phyloP scores from a whole-genome alignment of 192 early-diverging fungal genomes.

The Coemansia sp. region DNA sequence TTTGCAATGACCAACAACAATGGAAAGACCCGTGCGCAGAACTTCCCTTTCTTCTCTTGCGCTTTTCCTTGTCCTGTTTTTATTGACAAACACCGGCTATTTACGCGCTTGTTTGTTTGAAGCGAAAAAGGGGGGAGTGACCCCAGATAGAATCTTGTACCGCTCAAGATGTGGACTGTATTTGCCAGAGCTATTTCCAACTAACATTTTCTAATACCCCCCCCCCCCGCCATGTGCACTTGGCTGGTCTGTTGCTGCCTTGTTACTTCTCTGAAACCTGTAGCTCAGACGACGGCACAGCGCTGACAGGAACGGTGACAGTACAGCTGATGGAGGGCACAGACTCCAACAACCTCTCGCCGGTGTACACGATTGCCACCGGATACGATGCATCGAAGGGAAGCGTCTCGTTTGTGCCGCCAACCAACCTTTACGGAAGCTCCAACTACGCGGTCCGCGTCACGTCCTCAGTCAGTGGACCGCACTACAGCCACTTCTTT shows the following conservation, averaged over 20 bases:
- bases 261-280: not conserved
- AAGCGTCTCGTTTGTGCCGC: slow-evolving; percentile 29
- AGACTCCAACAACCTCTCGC: slow-evolving; percentile 45
- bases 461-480: slow-evolving; percentile 35
- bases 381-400: slow-evolving; percentile 18
- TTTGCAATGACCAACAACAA: not conserved
- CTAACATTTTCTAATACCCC: no score
- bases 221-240: no score
- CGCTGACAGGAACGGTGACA: slow-evolving; percentile 42
- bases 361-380: slow-evolving; percentile 27
- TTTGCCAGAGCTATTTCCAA: no score
- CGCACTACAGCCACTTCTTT: slow-evolving; percentile 54
- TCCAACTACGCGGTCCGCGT: slow-evolving; percentile 43
- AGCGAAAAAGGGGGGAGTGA: no score
- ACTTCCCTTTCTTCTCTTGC: not conserved
- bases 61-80: not conserved
- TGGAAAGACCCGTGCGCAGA: not conserved
- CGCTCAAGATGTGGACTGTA: no score
- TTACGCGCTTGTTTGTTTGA: no score
- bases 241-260: not conserved
- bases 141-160: no score
- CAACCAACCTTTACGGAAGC: slow-evolving; percentile 25
- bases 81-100: not conserved
- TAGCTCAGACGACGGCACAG: slow-evolving; percentile 37
- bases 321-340: slow-evolving; percentile 52